Evolutionary conservation across 1,284 basidiomycete genomes (phyloP).

Genomic region (Rhizopogon hawkerae): DNA sequence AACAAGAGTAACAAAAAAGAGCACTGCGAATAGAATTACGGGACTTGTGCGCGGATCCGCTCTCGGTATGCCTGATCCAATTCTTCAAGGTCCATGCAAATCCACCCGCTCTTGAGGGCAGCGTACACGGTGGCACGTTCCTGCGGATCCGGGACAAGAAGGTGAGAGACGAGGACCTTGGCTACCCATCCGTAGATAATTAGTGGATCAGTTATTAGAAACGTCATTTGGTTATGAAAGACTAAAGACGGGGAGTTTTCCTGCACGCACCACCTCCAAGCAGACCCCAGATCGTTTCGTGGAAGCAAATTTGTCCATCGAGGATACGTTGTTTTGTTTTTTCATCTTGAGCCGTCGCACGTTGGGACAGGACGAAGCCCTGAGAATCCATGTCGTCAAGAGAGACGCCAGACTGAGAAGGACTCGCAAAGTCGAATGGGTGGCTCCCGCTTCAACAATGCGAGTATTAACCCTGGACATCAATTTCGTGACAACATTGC

Average conservation of each 20-base stretch:
- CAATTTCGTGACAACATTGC: neutral
- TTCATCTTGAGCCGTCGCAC: slow-evolving; percentile 43
- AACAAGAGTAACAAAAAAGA: neutral
- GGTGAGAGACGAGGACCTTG: slow-evolving; percentile 42
- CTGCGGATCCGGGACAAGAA: slow-evolving; percentile 50
- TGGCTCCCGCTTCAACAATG: slow-evolving; percentile 48
- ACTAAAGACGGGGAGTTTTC: neutral
- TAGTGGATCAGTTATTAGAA: neutral
- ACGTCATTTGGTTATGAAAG: neutral
- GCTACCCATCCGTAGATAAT: slow-evolving; percentile 31
- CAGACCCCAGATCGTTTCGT: slow-evolving; percentile 41
- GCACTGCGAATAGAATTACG: neutral
- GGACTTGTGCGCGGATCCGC: slow-evolving; percentile 33
- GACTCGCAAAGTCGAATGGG: slow-evolving; percentile 57
- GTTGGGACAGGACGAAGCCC: slow-evolving; percentile 36
- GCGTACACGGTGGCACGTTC: slow-evolving; percentile 51
- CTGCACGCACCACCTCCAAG: slow-evolving; percentile 50
- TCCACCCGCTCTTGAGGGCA: slow-evolving; percentile 58
- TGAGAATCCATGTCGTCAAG: slow-evolving; percentile 18
- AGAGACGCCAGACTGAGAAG: slow-evolving; percentile 17
- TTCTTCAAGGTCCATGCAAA: slow-evolving; percentile 47
- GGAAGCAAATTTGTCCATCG: slow-evolving; percentile 50
- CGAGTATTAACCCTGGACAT: neutral
- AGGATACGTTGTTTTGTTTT: slow-evolving; percentile 63
- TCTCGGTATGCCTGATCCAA: slow-evolving; percentile 52